Conservation (phyloP, 345 rosid genomes). For the Ailanthus altissimus region DNA sequence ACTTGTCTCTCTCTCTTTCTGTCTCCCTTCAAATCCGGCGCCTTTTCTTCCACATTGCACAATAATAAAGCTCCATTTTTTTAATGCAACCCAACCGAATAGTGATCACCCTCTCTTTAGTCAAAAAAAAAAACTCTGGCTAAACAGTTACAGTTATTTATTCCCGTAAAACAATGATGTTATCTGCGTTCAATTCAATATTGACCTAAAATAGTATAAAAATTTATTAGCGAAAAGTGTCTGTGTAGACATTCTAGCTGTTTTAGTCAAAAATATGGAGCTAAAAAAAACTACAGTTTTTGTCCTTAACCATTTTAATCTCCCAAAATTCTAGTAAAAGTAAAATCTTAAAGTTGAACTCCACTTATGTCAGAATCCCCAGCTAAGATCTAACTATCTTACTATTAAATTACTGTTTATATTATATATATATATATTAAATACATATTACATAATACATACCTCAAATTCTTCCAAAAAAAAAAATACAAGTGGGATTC, state of each 20-base stretch:
- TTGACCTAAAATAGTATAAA: not conserved
- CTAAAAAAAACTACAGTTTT: not conserved
- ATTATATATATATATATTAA: not conserved
- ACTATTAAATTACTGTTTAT: not conserved
- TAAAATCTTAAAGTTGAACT: constrained; percentile 2
- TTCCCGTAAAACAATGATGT: not conserved
- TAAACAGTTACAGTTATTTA: not conserved
- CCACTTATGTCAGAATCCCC: constrained; percentile 29
- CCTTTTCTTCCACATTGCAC: constrained; percentile 21
- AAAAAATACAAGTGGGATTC: constrained; percentile 21
- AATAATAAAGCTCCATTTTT: not conserved
- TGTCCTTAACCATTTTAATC: not conserved
- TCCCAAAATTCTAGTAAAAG: constrained; percentile 15
- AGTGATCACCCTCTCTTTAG: not conserved
- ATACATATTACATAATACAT: not conserved
- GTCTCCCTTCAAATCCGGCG: constrained; percentile 48
- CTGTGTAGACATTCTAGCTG: not conserved
- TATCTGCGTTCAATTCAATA: not conserved
- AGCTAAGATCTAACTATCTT: constrained; percentile 16
- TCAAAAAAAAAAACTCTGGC: not conserved
- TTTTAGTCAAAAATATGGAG: not conserved
- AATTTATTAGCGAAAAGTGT: not conserved
- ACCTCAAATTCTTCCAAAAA: not conserved
- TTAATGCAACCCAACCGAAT: not conserved
- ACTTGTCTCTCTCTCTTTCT: constrained; percentile 8